These are phyloP conservation scores for Chalaropsis thielavioides DNA, from an alignment of 2,329 filamentous ascomycete genomes.

Conservation along the genomic window DNA sequence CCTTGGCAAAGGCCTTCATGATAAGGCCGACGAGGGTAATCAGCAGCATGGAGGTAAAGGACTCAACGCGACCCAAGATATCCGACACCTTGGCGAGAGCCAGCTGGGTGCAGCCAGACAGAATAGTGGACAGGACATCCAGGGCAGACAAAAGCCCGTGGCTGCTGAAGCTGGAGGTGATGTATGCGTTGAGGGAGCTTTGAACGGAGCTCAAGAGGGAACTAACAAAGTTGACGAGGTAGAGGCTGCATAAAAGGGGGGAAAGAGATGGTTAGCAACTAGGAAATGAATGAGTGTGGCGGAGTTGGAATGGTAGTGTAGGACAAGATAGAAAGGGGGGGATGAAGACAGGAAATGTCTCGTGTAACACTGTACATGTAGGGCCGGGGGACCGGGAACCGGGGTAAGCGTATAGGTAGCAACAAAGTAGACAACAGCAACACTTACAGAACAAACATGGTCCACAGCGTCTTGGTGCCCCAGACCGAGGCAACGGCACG, in stretches of 20 bases:
- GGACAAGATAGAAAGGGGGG: neutral
- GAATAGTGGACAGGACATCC: slow-evolving; percentile 40
- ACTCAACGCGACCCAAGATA: slow-evolving; percentile 35
- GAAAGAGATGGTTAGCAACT: slow-evolving; percentile 5
- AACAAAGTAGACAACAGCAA: neutral
- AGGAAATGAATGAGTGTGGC: neutral
- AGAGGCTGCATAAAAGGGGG: slow-evolving; percentile 25
- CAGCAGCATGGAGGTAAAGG: slow-evolving; percentile 30
- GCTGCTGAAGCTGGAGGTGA: slow-evolving; percentile 48
- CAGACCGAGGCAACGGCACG: slow-evolving; percentile 30
- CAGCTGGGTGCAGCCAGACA: slow-evolving; percentile 28
- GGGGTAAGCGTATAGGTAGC: too few species aligned
- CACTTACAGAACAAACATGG: slow-evolving; percentile 29
- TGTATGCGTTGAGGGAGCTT: slow-evolving; percentile 44
- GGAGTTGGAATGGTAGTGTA: neutral
- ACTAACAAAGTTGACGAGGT: slow-evolving; percentile 28
- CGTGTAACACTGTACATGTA: neutral
- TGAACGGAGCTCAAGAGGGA: slow-evolving; percentile 27
- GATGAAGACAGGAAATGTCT: neutral
- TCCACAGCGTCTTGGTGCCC: slow-evolving; percentile 27
- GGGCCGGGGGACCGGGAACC: too few species aligned
- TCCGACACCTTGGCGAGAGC: slow-evolving; percentile 36
- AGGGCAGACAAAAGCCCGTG: slow-evolving; percentile 55
- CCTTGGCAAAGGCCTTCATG: slow-evolving; percentile 47
- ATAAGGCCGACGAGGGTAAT: slow-evolving; percentile 40